Base-by-base conservation (phyloP, 192 early-diverging fungal species). In the Podila horticola region DNA sequence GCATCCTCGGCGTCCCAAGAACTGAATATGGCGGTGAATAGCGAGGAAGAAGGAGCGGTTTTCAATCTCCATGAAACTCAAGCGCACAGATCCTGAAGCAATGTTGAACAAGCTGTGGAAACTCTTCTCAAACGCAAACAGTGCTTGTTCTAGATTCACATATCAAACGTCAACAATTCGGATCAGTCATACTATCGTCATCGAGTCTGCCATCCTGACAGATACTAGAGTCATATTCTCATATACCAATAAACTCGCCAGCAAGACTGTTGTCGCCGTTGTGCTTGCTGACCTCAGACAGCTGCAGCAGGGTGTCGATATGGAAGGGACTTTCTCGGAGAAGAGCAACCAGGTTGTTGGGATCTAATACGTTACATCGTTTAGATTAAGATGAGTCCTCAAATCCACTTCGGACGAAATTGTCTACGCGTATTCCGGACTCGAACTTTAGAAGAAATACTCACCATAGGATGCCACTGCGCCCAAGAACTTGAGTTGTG, bases 211-310 rank as follows among this genome's bases (percentile, higher is more conserved):
- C 34, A 22, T 64, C 13, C 19, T 36, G 34, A 0, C 15, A n/a
- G 29, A 38, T 7, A 26, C 5, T 12, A 51, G 26, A 29, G 30
- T 12, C 11, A 60, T 41, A 20, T 20, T 0, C 7, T 26, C 19
- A 41, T 64, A n/a, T 84, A 90, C 90, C 86, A 72, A 98, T 90
- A 67, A 94, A 90, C 72, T 95, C 95, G 6, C 90, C 91, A 1
- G 95, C 95, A 66, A 89, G 88, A 31, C 86, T 75, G 69, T 92
- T 87, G 79, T 98, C 95, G 29, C 94, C 95, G 64, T 91, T 90
- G 34, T 97, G 96, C 74, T 93, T 95, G 29, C 89, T 88, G 33
- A 98, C 89, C 72, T 98, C 96, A 60, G 92, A 93, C 5, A 94
- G 72, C 79, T 97, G 96, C 33, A 97, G 74, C 55, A 97, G 79